Evolutionary conservation across 2,329 filamentous ascomycete genomes (phyloP).

Genomic region (Alternaria sp.): DNA sequence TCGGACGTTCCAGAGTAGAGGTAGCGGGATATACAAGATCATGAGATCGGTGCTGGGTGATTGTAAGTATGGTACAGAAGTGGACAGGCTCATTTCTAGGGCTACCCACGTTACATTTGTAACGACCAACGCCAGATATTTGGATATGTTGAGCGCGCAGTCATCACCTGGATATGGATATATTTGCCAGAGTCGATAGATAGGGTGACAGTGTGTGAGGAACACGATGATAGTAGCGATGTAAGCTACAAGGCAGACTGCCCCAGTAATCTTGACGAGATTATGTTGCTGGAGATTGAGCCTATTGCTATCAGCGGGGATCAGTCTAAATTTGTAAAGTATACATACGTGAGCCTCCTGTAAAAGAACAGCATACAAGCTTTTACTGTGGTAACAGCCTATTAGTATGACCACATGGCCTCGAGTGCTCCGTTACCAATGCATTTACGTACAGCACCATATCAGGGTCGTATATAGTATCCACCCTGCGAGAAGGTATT

Average conservation of each 20-base stretch:
- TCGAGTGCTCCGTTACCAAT: neutral
- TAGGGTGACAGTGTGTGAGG: constrained; percentile 13
- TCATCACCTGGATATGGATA: constrained; percentile 16
- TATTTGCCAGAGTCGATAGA: constrained; percentile 15
- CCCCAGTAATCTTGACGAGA: constrained; percentile 11
- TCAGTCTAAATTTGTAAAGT: neutral
- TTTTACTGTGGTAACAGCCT: constrained; percentile 5
- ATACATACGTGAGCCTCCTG: constrained; percentile 12
- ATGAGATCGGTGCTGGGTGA: constrained; percentile 1
- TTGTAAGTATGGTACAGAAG: neutral
- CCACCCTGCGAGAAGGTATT: constrained; percentile 15
- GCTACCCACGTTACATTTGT: constrained; percentile 9
- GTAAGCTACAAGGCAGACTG: constrained; percentile 5
- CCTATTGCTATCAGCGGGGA: neutral
- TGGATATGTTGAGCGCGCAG: constrained; percentile 15
- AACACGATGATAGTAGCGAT: constrained; percentile 10
- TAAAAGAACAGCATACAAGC: constrained; percentile 20
- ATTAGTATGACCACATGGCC: neutral
- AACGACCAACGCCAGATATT: constrained; percentile 12
- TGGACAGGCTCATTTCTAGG: neutral
- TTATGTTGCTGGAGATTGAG: constrained; percentile 9
- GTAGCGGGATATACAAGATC: constrained; percentile 4
- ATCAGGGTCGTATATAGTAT: constrained; percentile 15
- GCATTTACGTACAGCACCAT: constrained; percentile 16
- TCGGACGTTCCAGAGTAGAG: constrained; percentile 2